Conservation (phyloP, 1,139 yeast species). For the Candida sp. region DNA sequence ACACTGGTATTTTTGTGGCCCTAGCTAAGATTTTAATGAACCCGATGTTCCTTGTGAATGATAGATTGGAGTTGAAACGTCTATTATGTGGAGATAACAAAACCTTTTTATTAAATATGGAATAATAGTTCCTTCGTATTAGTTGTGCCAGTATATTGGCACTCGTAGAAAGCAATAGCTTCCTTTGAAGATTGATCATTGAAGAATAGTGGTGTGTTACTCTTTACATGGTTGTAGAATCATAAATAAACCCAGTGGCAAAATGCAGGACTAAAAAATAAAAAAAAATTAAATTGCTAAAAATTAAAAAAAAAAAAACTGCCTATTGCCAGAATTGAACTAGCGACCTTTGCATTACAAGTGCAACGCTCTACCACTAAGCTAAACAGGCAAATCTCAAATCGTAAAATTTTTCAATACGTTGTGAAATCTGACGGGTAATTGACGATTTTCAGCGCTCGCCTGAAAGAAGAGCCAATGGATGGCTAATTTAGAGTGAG, state of each 20-base stretch:
- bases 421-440: background rate
- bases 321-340: slow-evolving; percentile 94
- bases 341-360: slow-evolving; percentile 95
- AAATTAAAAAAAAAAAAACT: slow-evolving; percentile 11
- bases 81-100: background rate
- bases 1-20: slow-evolving; percentile 65
- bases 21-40: slow-evolving; percentile 47
- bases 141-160: background rate
- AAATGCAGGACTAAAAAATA: background rate
- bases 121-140: background rate
- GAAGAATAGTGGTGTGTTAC: background rate
- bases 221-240: background rate
- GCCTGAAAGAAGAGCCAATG: too few species aligned
- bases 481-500: too few species aligned
- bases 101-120: background rate
- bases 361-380: slow-evolving; percentile 97
- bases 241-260: background rate
- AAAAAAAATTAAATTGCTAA: background rate
- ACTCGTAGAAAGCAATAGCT: background rate
- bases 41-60: slow-evolving; percentile 26
- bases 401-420: too few species aligned
- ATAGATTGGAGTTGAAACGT: slow-evolving; percentile 1
- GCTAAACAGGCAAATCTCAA: slow-evolving; percentile 62
- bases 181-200: background rate
- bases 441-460: background rate